These are phyloP conservation scores for Schizopora paradoxa DNA, from an alignment of 1,284 basidiomycete genomes.

Conservation along the genomic window DNA sequence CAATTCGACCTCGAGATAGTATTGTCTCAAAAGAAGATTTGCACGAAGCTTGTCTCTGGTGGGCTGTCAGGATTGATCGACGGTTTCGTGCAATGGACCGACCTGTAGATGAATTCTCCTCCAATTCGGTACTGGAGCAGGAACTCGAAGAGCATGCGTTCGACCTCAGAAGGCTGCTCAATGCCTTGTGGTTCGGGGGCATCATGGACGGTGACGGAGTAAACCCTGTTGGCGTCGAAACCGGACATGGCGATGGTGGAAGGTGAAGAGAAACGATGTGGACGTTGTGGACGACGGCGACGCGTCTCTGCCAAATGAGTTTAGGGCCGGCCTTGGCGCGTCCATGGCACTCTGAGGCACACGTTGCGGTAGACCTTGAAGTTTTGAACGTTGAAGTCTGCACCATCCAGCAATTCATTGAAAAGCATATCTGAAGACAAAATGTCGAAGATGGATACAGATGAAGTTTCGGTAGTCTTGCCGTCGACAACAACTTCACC, in stretches of 20 bases:
- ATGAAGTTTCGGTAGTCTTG: conserved; percentile 66
- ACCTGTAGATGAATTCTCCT: conserved; percentile 87
- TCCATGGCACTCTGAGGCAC: too few species aligned
- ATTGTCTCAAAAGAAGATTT: conserved; percentile 86
- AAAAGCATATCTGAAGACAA: conserved; percentile 16
- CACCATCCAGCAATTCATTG: not conserved
- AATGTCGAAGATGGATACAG: conserved; percentile 75
- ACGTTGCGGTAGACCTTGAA: too few species aligned
- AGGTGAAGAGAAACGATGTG: not conserved
- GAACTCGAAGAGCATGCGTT: conserved; percentile 80
- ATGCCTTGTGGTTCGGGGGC: conserved; percentile 45
- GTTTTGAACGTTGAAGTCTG: too few species aligned
- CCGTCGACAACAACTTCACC: conserved; percentile 64
- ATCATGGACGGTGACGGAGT: conserved; percentile 70
- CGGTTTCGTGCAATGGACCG: conserved; percentile 22
- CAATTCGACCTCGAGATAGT: conserved; percentile 90
- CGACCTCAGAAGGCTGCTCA: conserved; percentile 74
- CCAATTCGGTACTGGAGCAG: conserved; percentile 82
- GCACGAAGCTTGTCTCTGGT: conserved; percentile 84
- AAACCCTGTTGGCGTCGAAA: conserved; percentile 77
- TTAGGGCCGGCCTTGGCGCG: conserved; percentile 1
- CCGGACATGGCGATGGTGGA: conserved; percentile 43
- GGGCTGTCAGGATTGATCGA: not conserved
- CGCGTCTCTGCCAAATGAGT: conserved; percentile 1
- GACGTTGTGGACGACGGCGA: not conserved